Evolutionary conservation across 768 basidiomycete species (phyloP).

Genomic region (Gymnopilus dilepis): DNA sequence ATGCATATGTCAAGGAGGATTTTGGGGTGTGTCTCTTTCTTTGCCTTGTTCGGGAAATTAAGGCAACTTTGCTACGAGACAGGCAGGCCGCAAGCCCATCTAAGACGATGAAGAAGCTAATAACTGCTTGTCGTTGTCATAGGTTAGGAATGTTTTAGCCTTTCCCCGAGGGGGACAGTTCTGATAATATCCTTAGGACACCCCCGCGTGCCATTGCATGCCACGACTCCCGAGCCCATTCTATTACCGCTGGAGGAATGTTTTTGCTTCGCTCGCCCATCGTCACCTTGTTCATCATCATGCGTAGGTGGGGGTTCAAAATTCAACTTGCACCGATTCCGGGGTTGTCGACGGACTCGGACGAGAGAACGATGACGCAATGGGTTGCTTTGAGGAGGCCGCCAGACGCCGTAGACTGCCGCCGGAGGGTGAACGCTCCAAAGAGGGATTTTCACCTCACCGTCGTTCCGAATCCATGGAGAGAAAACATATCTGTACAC

Average conservation of each 20-base stretch:
- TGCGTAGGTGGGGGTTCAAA: neutral
- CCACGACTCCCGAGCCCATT: too few species aligned
- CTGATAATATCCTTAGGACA: neutral
- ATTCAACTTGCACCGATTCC: neutral
- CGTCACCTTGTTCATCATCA: neutral
- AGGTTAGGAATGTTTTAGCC: neutral
- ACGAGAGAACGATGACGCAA: conserved; percentile 1
- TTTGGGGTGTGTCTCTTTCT: conserved; percentile 5
- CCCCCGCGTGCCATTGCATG: neutral
- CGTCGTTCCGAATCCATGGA: neutral
- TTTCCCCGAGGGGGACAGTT: neutral
- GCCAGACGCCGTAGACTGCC: too few species aligned
- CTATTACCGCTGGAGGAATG: neutral
- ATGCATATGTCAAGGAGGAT: conserved; percentile 3
- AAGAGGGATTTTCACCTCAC: neutral
- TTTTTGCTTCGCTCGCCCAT: neutral
- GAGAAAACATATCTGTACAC: too few species aligned
- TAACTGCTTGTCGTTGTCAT: neutral
- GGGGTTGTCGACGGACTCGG: neutral
- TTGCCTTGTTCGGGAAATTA: neutral
- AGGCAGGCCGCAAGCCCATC: neutral
- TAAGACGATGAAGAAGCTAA: neutral
- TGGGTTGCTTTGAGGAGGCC: neutral
- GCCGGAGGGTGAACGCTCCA: too few species aligned
- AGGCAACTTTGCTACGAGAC: too few species aligned